A percentile compares a stretch with the other conserved stretches of the same genome.
These are phyloP conservation scores for Blastomyces gilchristii DNA, from an alignment of 2,329 filamentous ascomycete species.

Conservation along the genomic window DNA sequence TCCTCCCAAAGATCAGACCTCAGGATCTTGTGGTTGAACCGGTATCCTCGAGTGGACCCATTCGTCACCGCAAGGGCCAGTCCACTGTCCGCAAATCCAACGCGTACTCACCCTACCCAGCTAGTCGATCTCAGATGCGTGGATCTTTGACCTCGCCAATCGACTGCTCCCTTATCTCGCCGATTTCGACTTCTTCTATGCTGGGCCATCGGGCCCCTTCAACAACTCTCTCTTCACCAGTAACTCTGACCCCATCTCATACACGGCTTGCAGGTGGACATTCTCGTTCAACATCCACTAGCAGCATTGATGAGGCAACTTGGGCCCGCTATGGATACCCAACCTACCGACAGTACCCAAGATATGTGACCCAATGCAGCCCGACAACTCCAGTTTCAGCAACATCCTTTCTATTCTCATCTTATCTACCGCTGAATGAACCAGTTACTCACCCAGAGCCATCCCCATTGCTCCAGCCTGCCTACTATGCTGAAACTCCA, in stretches of 20 bases:
- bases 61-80: conserved; percentile 47
- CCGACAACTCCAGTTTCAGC: conserved; percentile 31
- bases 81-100: conserved; percentile 45
- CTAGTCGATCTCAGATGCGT: conserved; percentile 34
- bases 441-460: conserved; percentile 20
- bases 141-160: conserved; percentile 39
- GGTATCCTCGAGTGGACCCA: conserved; percentile 39
- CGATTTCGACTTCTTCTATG: conserved; percentile 31
- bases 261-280: conserved; percentile 33
- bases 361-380: conserved; percentile 39
- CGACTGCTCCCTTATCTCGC: conserved; percentile 38
- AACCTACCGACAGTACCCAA: conserved; percentile 68
- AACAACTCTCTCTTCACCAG: conserved; percentile 53
- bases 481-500: conserved; percentile 19
- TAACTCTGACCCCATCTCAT: conserved; percentile 42
- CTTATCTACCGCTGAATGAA: conserved; percentile 21
- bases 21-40: conserved; percentile 70
- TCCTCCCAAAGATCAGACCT: conserved; percentile 75
- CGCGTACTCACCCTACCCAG: conserved; percentile 42
- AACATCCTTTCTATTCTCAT: conserved; percentile 31
- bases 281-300: conserved; percentile 54
- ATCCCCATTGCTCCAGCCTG: conserved; percentile 28
- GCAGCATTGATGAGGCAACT: conserved; percentile 55
- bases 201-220: conserved; percentile 26
- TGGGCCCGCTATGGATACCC: conserved; percentile 68